Evolutionary conservation across 2,329 filamentous ascomycete species (phyloP).

Genomic region (Aspergillus sp.): DNA sequence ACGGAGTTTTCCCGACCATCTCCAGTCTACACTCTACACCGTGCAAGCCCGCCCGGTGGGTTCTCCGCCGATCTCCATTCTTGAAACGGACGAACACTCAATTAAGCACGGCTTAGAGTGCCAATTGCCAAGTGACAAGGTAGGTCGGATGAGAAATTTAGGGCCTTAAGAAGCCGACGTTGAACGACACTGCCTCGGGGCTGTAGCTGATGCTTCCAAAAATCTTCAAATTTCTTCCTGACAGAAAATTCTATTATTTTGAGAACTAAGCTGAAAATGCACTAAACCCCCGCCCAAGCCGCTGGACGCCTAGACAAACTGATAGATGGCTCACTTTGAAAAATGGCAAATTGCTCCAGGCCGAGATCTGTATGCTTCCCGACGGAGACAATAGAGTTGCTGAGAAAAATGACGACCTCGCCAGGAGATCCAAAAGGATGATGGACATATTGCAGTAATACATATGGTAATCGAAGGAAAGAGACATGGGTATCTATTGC

Average conservation of each 20-base stretch:
- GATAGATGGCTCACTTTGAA: neutral
- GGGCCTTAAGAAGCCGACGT: slow-evolving; percentile 62
- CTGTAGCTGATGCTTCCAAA: slow-evolving; percentile 71
- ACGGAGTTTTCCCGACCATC: too few species aligned
- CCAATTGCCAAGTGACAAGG: too few species aligned
- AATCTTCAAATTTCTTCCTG: slow-evolving; percentile 63
- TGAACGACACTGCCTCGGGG: slow-evolving; percentile 69
- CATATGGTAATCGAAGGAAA: neutral
- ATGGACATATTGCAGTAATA: neutral
- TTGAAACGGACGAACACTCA: too few species aligned
- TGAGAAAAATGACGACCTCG: neutral
- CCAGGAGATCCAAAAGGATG: neutral
- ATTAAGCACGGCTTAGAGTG: too few species aligned
- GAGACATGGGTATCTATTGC: slow-evolving; percentile 6
- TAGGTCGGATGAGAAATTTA: slow-evolving; percentile 70
- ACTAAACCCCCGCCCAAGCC: neutral
- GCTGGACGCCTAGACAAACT: neutral
- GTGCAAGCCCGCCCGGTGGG: too few species aligned
- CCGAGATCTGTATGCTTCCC: neutral
- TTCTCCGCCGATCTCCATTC: too few species aligned
- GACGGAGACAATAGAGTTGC: neutral
- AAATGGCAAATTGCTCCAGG: neutral
- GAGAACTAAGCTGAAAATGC: slow-evolving; percentile 46
- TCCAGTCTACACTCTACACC: too few species aligned
- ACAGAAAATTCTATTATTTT: slow-evolving; percentile 72